Conservation (phyloP, 495 filamentous ascomycete species). For the Aspergillus carlsbadensis region DNA sequence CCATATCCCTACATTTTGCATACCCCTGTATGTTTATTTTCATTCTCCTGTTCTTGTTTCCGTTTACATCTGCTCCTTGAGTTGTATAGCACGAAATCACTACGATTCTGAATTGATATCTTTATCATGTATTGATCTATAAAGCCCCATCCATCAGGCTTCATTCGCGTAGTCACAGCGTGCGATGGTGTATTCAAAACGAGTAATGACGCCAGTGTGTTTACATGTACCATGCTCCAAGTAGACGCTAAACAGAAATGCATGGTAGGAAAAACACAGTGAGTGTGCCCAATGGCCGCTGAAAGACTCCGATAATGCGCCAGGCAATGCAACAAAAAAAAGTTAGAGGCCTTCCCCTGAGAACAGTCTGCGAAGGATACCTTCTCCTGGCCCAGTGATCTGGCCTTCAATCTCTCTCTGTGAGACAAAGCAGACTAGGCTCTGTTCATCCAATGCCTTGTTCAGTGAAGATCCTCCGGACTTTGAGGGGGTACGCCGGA, state of each 20-base stretch:
- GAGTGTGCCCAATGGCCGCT: constrained; percentile 10
- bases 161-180: not conserved
- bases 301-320: constrained; percentile 12
- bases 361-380: constrained; percentile 48
- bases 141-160: not conserved
- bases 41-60: constrained; percentile 8
- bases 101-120: constrained; percentile 4
- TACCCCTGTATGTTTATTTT: constrained; percentile 26
- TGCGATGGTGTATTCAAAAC: not conserved
- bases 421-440: constrained; percentile 72
- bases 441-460: constrained; percentile 61
- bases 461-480: constrained; percentile 47
- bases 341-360: constrained; percentile 38
- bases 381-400: constrained; percentile 64
- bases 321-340: not conserved
- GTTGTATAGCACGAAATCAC: constrained; percentile 10
- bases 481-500: constrained; percentile 58
- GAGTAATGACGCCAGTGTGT: not conserved
- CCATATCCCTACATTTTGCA: constrained; percentile 19
- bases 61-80: constrained; percentile 9
- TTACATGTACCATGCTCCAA: not conserved
- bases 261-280: not conserved
- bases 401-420: constrained; percentile 73
- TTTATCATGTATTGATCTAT: too few species aligned
- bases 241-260: not conserved